Evolutionary conservation across 768 basidiomycete genomes (phyloP).

Genomic region (Lactarius sp.): DNA sequence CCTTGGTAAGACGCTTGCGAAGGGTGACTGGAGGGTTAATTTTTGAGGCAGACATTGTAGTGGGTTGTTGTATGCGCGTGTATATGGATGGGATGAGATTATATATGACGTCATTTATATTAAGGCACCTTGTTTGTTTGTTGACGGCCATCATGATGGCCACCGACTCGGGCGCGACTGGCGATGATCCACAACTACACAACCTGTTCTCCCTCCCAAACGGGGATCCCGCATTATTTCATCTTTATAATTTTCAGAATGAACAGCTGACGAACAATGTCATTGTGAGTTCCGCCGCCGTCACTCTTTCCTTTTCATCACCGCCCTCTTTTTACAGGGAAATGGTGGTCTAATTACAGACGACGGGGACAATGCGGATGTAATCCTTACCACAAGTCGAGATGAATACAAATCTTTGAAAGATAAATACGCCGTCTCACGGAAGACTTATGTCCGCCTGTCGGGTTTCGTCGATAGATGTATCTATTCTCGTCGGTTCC

Average conservation of each 20-base stretch:
- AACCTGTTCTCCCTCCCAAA: constrained; percentile 13
- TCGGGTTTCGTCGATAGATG: constrained; percentile 24
- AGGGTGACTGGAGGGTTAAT: not conserved
- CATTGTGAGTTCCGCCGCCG: constrained; percentile 23
- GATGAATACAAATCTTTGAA: constrained; percentile 13
- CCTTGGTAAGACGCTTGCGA: not conserved
- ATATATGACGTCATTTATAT: too few relatives aligned
- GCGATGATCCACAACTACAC: not conserved
- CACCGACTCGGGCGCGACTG: too few relatives aligned
- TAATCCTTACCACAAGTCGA: constrained; percentile 11
- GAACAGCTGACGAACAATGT: not conserved
- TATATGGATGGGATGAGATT: too few relatives aligned
- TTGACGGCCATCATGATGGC: too few relatives aligned
- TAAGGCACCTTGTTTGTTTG: too few relatives aligned
- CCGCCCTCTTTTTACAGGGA: constrained; percentile 6
- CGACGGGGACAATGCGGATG: constrained; percentile 8
- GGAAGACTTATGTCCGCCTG: constrained; percentile 20
- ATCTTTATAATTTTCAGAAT: constrained; percentile 11
- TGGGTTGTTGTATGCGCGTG: not conserved
- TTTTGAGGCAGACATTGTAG: too few relatives aligned
- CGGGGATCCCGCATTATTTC: not conserved
- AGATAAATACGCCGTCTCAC: constrained; percentile 17
- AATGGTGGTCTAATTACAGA: constrained; percentile 20
- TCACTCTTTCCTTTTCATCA: not conserved
- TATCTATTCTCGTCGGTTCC: constrained; percentile 9